Base-by-base conservation (phyloP, 352 stramenopile genomes). In the Globisporangium carolinianum region DNA sequence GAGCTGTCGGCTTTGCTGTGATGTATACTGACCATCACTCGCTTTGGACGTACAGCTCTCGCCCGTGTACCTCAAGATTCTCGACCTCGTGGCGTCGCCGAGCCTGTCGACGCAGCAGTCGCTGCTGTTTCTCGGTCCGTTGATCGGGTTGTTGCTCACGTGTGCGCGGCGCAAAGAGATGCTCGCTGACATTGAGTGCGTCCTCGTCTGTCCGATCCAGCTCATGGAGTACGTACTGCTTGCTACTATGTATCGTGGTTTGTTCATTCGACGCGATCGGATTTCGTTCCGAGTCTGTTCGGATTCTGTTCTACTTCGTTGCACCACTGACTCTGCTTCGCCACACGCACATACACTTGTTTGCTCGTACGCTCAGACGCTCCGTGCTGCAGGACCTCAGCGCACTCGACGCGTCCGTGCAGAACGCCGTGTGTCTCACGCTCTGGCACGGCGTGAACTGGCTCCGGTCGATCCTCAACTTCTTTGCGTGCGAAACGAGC, bases 381-480 rank as follows among this genome's bases (percentile, higher is more conserved):
- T 74, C 70, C 0, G 65, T 80, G 10, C 41, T 86, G 4, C 54
- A 79, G 50, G 75, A 87, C 35, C 48, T 86, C 15, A 67, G 61
- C 1, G 69, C 57, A 3, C 54, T 85, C 12, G 68, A 79, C 48
- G 49, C 61, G 3, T 45, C 48, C 7, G 63, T 54, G 10, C 76
- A 86, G 39, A 70, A 78, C 53, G 68, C 62, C 1, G 54, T 88
- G 5, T 86, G 75, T 53, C 59, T 55, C 6, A 67, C 64, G 8
- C 55, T 88, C 9, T 88, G 78, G 78, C 66, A 85, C 51, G 60
- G 73, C 6, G 63, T 86, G 46, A 86, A 86, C 35, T 88, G 78
- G 78, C 71, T 82, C n/a, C 75, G 78, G 47, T 65, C 74, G 18
- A 67, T 88, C 17, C 42, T 88, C 24, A 82, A 79, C 17, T 84